A percentile compares a stretch with the other conserved stretches of the same genome.
These are phyloP conservation scores for Eremothecium cymbalariae DNA, from an alignment of 1,139 yeast species.

Conservation along the genomic window DNA sequence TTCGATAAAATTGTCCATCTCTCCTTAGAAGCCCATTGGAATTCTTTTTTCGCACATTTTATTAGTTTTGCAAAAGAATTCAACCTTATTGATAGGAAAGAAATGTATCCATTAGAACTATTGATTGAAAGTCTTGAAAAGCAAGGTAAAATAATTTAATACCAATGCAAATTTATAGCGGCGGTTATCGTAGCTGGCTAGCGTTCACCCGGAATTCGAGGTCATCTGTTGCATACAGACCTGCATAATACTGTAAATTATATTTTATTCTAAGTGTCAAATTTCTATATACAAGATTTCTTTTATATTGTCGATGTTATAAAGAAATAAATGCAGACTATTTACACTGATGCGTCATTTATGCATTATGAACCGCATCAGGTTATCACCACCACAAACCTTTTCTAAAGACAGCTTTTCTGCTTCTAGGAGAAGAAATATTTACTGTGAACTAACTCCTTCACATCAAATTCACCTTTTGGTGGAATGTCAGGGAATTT, in stretches of 20 bases:
- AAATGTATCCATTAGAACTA: slow-evolving; percentile 68
- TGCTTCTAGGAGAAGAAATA: slow-evolving; percentile 56
- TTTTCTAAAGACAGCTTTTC: background rate
- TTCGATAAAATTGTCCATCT: slow-evolving; percentile 86
- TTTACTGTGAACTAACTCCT: slow-evolving; percentile 57
- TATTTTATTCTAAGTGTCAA: too few species aligned
- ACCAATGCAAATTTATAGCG: too few species aligned
- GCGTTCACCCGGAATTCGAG: too few species aligned
- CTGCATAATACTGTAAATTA: background rate
- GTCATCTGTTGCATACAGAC: slow-evolving; percentile 1
- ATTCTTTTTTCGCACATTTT: slow-evolving; percentile 94
- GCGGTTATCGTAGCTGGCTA: too few species aligned
- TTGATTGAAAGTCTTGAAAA: slow-evolving; percentile 71
- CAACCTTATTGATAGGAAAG: slow-evolving; percentile 67
- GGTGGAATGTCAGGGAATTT: slow-evolving; percentile 67
- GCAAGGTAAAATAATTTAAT: slow-evolving; percentile 68
- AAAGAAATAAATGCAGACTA: too few species aligned
- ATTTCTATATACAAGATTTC: too few species aligned
- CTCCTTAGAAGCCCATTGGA: slow-evolving; percentile 95
- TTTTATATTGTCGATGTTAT: too few species aligned
- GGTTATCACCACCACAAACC: too few species aligned
- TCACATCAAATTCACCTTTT: slow-evolving; percentile 79
- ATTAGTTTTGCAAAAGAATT: slow-evolving; percentile 81
- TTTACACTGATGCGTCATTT: too few species aligned
- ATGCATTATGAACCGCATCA: too few species aligned